Evolutionary conservation across 2,329 filamentous ascomycete genomes (phyloP), one percentile per base, ranked within the genome.

Genomic region (Diaporthe sp.): DNA sequence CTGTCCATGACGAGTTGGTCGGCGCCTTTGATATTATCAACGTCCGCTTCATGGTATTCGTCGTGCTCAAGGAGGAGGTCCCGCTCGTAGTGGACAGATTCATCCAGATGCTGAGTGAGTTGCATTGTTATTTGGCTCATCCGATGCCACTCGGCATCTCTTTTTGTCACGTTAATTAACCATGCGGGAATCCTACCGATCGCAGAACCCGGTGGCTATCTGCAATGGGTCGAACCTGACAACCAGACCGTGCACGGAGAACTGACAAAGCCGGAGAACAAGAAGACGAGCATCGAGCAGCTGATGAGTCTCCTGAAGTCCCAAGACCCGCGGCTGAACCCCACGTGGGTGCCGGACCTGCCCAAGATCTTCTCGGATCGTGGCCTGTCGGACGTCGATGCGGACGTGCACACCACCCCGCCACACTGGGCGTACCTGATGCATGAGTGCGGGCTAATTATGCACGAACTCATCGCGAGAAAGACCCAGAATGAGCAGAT

Each of bases 151-250:
- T 17, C 12, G 1, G 10, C 1, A 17, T 13, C 0, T 3, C 1
- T 28, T 2, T 28, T 28, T 28, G 28, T 28, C 13, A 15, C 12
- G 6, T 44, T 25, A 2, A 61, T 13, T 44, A 17, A 62, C n/a
- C 6, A 19, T 28, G 10, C n/a, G 2, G 13, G 12, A 17, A 17
- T 62, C 13, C n/a, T 39, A 10, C 60, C 13, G 8, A 39, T 19
- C 15, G 13, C 34, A 71, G 67, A 71, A n/a, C 67, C 67, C 15
- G 67, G 51, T 4, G 67, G 67, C n/a, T 71, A 31, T 13, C 49
- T 71, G 10, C 67, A 71, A 58, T 71, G 67, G 67, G 67, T 39
- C n/a, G 67, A 71, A n/a, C 22, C 67, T 12, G 67, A 71, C 37
- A 55, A 22, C 25, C 22, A 39, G n/a, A 55, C 67, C 34, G 34